These are phyloP conservation scores for Sporothrix brunneoviolacea DNA, from an alignment of 2,329 filamentous ascomycete genomes.

Conservation along the genomic window DNA sequence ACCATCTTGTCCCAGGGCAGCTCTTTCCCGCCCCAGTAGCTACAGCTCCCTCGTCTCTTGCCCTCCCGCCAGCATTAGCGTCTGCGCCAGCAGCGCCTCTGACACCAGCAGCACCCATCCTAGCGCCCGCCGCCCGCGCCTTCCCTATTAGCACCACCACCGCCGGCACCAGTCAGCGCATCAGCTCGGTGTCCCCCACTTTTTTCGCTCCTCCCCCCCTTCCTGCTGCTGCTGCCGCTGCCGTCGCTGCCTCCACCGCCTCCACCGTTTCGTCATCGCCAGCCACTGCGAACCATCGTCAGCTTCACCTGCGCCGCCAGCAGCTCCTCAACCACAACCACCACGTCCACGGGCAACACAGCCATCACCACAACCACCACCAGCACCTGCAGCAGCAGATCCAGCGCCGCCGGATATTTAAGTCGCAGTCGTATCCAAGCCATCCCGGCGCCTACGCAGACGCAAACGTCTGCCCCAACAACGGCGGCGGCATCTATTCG, in stretches of 20 bases:
- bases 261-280: conserved; percentile 3
- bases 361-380: conserved; percentile 16
- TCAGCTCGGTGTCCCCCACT: neutral
- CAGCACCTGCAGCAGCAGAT: conserved; percentile 15
- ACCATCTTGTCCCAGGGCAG: neutral
- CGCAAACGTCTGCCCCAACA: too few species aligned
- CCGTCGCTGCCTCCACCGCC: neutral
- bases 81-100: neutral
- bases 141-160: neutral
- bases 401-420: conserved; percentile 3
- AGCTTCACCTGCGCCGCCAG: conserved; percentile 5
- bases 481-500: neutral
- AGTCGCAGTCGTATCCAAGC: conserved; percentile 1
- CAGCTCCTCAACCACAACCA: conserved; percentile 1
- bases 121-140: conserved; percentile 1
- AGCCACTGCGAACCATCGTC: neutral
- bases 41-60: neutral
- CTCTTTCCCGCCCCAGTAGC: neutral
- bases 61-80: conserved; percentile 2
- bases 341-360: conserved; percentile 13
- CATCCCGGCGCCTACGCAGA: neutral
- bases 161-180: neutral
- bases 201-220: neutral
- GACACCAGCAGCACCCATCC: neutral
- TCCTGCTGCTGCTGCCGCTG: neutral